These are phyloP conservation scores for Phialophora macrospora DNA, from an alignment of 2,329 filamentous ascomycete genomes.

Conservation along the genomic window DNA sequence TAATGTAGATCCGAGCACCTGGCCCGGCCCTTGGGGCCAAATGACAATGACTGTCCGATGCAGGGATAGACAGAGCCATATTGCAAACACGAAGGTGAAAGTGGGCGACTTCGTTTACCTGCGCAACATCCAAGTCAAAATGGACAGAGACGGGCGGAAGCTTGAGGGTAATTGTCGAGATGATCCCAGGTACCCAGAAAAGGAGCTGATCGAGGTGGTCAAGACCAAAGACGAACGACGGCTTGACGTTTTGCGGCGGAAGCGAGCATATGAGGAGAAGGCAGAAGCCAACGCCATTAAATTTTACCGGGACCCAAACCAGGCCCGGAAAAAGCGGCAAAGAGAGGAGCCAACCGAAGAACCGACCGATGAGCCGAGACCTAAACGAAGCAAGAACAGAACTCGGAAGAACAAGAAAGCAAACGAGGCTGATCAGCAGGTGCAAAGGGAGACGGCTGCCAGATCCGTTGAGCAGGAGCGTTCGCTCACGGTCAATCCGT, in stretches of 20 bases:
- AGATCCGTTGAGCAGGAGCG: conserved; percentile 6
- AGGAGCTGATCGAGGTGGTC: conserved; percentile 64
- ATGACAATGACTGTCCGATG: conserved; percentile 72
- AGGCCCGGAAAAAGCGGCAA: conserved; percentile 28
- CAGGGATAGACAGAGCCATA: conserved; percentile 69
- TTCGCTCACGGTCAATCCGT: conserved; percentile 15
- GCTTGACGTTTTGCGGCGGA: conserved; percentile 64
- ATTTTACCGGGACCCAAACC: conserved; percentile 34
- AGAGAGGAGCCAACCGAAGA: conserved; percentile 41
- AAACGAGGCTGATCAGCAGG: conserved; percentile 20
- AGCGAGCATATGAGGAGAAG: conserved; percentile 61
- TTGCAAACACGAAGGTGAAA: conserved; percentile 60
- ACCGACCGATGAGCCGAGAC: conserved; percentile 35
- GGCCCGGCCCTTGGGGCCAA: conserved; percentile 76
- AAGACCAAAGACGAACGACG: conserved; percentile 49
- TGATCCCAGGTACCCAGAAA: conserved; percentile 59
- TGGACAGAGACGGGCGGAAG: conserved; percentile 55
- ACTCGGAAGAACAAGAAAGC: conserved; percentile 40
- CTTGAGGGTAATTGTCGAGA: conserved; percentile 75
- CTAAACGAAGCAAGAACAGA: conserved; percentile 37
- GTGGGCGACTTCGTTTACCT: conserved; percentile 68
- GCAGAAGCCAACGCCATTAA: conserved; percentile 41
- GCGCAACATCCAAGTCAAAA: conserved; percentile 72
- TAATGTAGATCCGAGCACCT: conserved; percentile 50
- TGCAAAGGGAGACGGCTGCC: background rate